Evolutionary conservation across 192 early-diverging fungal genomes (phyloP).

Genomic region (Mortierella alpina): DNA sequence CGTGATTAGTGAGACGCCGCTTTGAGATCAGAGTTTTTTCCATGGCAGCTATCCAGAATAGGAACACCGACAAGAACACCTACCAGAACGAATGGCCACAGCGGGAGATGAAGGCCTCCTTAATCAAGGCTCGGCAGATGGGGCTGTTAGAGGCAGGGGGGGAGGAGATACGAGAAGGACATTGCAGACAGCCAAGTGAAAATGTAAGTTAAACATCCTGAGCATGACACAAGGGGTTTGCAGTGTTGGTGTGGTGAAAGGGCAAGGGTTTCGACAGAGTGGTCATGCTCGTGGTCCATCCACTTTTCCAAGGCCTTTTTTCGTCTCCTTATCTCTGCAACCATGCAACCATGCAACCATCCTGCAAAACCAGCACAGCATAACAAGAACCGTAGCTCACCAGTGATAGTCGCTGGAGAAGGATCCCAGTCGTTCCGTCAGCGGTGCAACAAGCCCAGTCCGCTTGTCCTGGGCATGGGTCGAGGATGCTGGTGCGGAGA

Average conservation of each 20-base stretch:
- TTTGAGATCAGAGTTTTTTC: neutral
- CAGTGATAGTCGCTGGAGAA: constrained; percentile 37
- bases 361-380: too few relatives aligned
- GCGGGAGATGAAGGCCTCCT: constrained; percentile 78
- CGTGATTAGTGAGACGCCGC: neutral
- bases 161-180: neutral
- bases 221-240: neutral
- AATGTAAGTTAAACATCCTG: neutral
- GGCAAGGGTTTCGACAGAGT: neutral
- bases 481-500: neutral
- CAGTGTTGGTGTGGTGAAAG: neutral
- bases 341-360: too few relatives aligned
- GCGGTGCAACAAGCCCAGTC: neutral
- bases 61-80: constrained; percentile 1
- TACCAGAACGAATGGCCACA: constrained; percentile 93
- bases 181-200: neutral
- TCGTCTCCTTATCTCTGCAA: too few relatives aligned
- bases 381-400: neutral
- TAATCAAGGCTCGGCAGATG: constrained; percentile 79
- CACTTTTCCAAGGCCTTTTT: too few relatives aligned
- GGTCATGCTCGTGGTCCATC: neutral
- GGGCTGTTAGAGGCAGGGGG: constrained; percentile 57
- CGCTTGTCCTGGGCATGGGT: neutral
- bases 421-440: constrained; percentile 8
- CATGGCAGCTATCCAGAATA: neutral